Percentiles rank a stretch among this genome's conserved stretches.
Evolutionary conservation across 2,329 filamentous ascomycete species (phyloP).

Genomic region (Cucurbitaria berberidis): DNA sequence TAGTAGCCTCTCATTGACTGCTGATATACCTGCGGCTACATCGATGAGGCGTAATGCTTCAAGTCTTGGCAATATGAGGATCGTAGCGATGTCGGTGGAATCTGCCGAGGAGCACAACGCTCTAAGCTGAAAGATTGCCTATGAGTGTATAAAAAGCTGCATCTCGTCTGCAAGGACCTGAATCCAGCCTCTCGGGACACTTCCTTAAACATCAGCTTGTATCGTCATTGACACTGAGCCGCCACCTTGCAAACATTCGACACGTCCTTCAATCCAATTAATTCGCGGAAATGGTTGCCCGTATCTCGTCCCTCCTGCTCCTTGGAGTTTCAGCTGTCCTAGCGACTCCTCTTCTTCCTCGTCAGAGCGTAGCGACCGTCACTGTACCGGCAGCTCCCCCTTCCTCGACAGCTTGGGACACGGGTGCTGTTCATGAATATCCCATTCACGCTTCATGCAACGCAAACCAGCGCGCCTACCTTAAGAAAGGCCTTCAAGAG

Average conservation of each 20-base stretch:
- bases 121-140: not conserved
- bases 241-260: slow-evolving; percentile 7
- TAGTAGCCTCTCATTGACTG: slow-evolving; percentile 12
- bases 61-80: slow-evolving; percentile 15
- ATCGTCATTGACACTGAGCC: slow-evolving; percentile 7
- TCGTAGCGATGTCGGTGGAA: slow-evolving; percentile 19
- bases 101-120: slow-evolving; percentile 19
- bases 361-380: slow-evolving; percentile 28
- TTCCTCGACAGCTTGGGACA: slow-evolving; percentile 37
- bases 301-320: slow-evolving; percentile 29
- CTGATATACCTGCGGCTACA: slow-evolving; percentile 6
- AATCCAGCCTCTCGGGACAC: slow-evolving; percentile 32
- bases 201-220: slow-evolving; percentile 24
- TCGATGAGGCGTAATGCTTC: slow-evolving; percentile 21
- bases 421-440: slow-evolving; percentile 50
- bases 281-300: slow-evolving; percentile 34
- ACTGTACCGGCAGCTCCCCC: slow-evolving; percentile 30
- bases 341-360: slow-evolving; percentile 33
- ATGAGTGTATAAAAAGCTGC: slow-evolving; percentile 28
- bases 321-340: slow-evolving; percentile 34
- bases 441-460: slow-evolving; percentile 72
- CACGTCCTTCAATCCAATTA: slow-evolving; percentile 1
- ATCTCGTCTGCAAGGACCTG: slow-evolving; percentile 12
- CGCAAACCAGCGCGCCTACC: slow-evolving; percentile 62
- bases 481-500: slow-evolving; percentile 64